Evolutionary conservation across 2,329 filamentous ascomycete species (phyloP), one percentile per base, ranked within the genome.

Genomic region (Nemania abortiva): DNA sequence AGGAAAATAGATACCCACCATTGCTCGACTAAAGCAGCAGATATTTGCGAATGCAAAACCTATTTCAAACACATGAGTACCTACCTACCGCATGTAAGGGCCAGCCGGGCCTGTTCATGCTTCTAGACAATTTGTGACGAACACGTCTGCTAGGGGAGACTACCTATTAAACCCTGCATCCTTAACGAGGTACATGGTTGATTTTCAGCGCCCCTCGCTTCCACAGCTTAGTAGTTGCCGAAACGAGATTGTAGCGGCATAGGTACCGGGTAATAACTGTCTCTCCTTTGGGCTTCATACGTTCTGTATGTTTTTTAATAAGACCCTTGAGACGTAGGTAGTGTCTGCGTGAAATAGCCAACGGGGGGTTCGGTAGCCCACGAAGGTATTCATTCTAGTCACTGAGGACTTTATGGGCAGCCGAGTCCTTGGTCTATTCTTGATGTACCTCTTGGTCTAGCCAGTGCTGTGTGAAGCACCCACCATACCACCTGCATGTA

Each of bases 1-100:
- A 61, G 15, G 15, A 52, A 11, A 31, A 34, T 53, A 61, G 50
- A 65, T 65, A 68, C 61, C 62, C 66, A 29, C 15, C 37, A 57
- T 52, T 13, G 24, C 42, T 61, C 29, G 13, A 42, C n/a, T 37
- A n/a, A 22, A 24, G 37, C 22, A 34, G 42, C 57, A 34, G 15
- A 47, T 5, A 63, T 49, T 55, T 27, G 20, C 13, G 27, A 58
- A 50, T 47, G 20, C 10, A 37, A 15, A 27, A 63, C 2, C 4
- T 54, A 37, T 15, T 20, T 31, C 49, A 6, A 37, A 31, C 13
- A n/a, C 42, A 47, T n/a, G n/a, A 20, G 6, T 4, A 18, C 15
- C 6, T 47, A 47, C 18, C 42, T 47, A n/a, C 18, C 15, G 15
- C 42, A 18, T 15, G 3, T n/a, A 6, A 47, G 4, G 18, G n/a